A percentile compares a stretch with the other conserved stretches of the same genome.
These are phyloP conservation scores for Trichoderma sp. DNA, from an alignment of 2,329 filamentous ascomycete genomes.

Conservation along the genomic window DNA sequence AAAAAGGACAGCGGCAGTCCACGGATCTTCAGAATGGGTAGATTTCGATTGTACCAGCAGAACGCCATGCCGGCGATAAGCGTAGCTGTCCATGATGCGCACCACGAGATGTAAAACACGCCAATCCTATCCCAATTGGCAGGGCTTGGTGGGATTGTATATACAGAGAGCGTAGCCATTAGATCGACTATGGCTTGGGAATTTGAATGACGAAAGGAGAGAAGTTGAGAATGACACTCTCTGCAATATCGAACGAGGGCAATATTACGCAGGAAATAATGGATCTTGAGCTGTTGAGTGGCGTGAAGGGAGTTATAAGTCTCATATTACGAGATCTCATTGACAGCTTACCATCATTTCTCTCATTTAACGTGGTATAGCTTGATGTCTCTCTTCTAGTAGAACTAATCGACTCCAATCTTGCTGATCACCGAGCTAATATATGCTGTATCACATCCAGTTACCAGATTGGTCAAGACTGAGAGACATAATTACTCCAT, in stretches of 20 bases:
- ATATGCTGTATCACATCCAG: constrained; percentile 9
- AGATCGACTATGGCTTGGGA: not conserved
- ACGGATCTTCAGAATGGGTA: constrained; percentile 46
- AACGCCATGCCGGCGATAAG: constrained; percentile 44
- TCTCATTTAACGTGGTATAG: not conserved
- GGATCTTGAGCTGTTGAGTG: not conserved
- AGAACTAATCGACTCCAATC: not conserved
- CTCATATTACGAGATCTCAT: not conserved
- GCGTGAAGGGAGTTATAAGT: not conserved
- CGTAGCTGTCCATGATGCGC: constrained; percentile 36
- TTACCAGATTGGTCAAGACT: not conserved
- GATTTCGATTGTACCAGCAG: constrained; percentile 41
- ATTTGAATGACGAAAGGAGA: not conserved
- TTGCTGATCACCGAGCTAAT: constrained; percentile 14
- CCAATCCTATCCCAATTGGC: constrained; percentile 38
- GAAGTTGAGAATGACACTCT: not conserved
- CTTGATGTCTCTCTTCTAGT: not conserved
- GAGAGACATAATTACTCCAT: constrained; percentile 9
- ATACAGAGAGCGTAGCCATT: constrained; percentile 35
- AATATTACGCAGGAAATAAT: not conserved
- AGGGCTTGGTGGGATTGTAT: constrained; percentile 37
- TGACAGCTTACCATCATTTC: not conserved
- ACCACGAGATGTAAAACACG: constrained; percentile 39
- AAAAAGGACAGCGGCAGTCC: constrained; percentile 43
- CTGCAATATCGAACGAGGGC: not conserved